Evolutionary conservation across 2,329 filamentous ascomycete species (phyloP).

Genomic region (Colletotrichum truncatum): DNA sequence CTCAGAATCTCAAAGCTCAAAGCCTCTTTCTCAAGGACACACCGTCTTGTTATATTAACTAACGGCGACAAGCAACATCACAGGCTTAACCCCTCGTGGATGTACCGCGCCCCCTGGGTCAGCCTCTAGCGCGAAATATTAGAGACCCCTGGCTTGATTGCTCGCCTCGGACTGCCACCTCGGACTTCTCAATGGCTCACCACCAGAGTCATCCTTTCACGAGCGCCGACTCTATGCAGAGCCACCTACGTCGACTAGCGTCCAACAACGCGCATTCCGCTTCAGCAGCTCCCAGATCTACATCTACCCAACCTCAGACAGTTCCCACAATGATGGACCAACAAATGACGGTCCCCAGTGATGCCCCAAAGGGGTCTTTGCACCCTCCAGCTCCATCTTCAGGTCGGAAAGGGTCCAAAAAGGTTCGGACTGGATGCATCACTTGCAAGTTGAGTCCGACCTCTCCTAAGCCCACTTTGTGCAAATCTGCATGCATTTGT

Average conservation of each 20-base stretch:
- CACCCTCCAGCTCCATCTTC: background rate
- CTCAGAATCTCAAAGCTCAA: background rate
- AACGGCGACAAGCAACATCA: background rate
- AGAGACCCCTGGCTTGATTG: constrained; percentile 1
- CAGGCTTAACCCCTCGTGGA: background rate
- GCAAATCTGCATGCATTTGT: background rate
- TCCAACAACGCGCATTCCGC: background rate
- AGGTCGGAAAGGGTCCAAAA: constrained; percentile 52
- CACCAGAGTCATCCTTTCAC: background rate
- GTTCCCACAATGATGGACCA: background rate
- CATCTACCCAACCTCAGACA: background rate
- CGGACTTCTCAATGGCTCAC: background rate
- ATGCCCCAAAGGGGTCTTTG: constrained; percentile 6
- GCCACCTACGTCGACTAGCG: background rate
- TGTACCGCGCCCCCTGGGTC: background rate
- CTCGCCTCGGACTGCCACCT: constrained; percentile 22
- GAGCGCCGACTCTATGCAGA: background rate
- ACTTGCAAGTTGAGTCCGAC: constrained; percentile 61
- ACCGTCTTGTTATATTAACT: no score
- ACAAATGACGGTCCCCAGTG: constrained; percentile 5
- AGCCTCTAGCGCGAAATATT: background rate
- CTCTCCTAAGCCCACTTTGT: background rate
- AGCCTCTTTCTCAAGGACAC: no score
- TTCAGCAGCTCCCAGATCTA: background rate
- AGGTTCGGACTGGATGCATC: constrained; percentile 60